Base-by-base conservation (phyloP, 495 filamentous ascomycete genomes). In the Hypoxylon intermedium region DNA sequence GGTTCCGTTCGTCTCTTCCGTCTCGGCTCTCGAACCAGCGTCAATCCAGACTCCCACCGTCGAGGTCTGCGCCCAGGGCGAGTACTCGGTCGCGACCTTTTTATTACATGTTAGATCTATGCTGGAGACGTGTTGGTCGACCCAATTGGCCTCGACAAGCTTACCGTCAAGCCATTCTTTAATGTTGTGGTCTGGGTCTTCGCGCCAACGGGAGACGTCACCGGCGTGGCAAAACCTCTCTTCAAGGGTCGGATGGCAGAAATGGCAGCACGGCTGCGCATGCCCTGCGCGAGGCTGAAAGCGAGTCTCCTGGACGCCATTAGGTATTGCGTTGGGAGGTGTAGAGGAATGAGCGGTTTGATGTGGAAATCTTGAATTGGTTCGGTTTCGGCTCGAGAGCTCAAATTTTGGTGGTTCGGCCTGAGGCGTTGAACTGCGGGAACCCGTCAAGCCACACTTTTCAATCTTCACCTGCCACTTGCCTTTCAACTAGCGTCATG, bases 1-100 rank as follows among this genome's bases (percentile, higher is more conserved):
- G 58, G 95, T 98, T 79, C 94, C 94, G 83, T 97, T 98, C 69
- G 92, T 96, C 85, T 89, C 91, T 80, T 94, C 90, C 67, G 94
- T 99, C 85, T 99, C 94, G 76, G 94, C 92, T 75, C 94, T 85
- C 77, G 90, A 95, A 76, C 94, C 94, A 83, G 94, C 93, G 82
- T 99, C 95, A 75, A 99, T 98, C 90, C 95, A 99, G 40, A 99
- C 90, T 71, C 94, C 94, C 67, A 98, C 95, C 42, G 94, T 99
- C 65, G 91, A 95, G 53, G 94, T 99, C 82, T 98, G 93, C 62
- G 94, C 93, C 84, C 92, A 98, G 68, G 94, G 94, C 45, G 94
- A 97, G 80, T 97, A 89, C 72, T 98, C 94, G 68, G 94, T 95
- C 57, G 94, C 93, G 73, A 98, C 91, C 95, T 98, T 38, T 41